These are phyloP conservation scores for Fusarium humuli DNA, from an alignment of 2,329 filamentous ascomycete species.

Conservation along the genomic window DNA sequence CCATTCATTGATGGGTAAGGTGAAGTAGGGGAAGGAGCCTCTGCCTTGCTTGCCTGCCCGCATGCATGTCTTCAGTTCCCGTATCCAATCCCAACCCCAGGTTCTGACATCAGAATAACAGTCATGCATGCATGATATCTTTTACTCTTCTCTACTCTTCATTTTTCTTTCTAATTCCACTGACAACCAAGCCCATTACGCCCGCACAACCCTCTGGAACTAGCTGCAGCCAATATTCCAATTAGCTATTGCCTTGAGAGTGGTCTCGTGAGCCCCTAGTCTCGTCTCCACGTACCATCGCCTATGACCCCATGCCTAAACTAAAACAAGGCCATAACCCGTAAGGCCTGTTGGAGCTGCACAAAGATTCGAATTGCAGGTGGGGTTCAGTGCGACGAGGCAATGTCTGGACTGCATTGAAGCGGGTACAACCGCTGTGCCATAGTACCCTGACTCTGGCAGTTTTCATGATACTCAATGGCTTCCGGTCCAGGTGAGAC, in stretches of 20 bases:
- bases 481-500: not conserved
- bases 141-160: not conserved
- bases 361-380: constrained; percentile 25
- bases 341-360: constrained; percentile 20
- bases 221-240: constrained; percentile 1
- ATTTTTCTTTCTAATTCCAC: constrained; percentile 4
- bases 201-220: constrained; percentile 12
- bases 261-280: constrained; percentile 34
- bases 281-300: constrained; percentile 13
- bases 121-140: not conserved
- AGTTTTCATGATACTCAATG: constrained; percentile 7
- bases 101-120: constrained; percentile 11
- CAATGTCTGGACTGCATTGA: constrained; percentile 17
- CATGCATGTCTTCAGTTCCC: not conserved
- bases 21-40: not conserved
- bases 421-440: constrained; percentile 28
- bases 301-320: constrained; percentile 23
- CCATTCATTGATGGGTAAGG: constrained; percentile 25
- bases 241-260: constrained; percentile 7
- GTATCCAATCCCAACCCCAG: not conserved
- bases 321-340: constrained; percentile 29
- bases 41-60: not conserved
- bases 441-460: constrained; percentile 4
- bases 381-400: constrained; percentile 34
- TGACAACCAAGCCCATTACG: constrained; percentile 11